A percentile compares a stretch with the other conserved stretches of the same genome.
Conservation (phyloP, 805 yeast genomes). For the Kurtzmaniella cleridarum region DNA sequence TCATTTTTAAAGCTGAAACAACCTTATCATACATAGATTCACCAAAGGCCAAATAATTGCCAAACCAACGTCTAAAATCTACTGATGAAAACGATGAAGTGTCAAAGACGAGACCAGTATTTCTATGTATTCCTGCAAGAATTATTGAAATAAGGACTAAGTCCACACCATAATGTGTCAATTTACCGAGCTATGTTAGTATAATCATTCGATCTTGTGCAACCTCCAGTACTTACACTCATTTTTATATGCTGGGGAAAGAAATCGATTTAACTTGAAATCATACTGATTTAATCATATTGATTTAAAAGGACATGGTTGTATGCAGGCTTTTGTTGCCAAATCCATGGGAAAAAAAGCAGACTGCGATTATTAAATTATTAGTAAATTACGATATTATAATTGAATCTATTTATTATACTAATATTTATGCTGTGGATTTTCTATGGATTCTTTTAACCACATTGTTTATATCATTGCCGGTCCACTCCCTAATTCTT, state of each 20-base stretch:
- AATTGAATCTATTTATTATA: neutral
- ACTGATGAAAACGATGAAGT: slow-evolving; percentile 45
- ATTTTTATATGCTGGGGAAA: slow-evolving; percentile 3
- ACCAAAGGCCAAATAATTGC: slow-evolving; percentile 53
- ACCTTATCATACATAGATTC: slow-evolving; percentile 51
- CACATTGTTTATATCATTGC: slow-evolving; percentile 41
- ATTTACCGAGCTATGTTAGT: slow-evolving; percentile 48
- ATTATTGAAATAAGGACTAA: slow-evolving; percentile 73
- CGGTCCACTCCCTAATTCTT: slow-evolving; percentile 59
- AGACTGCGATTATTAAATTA: no score
- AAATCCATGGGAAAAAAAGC: no score
- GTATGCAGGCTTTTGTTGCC: no score
- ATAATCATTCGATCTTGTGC: neutral
- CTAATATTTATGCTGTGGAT: neutral
- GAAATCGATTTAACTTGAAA: neutral
- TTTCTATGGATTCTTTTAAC: slow-evolving; percentile 33
- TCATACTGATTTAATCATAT: neutral
- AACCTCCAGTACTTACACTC: slow-evolving; percentile 5
- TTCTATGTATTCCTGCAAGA: slow-evolving; percentile 79
- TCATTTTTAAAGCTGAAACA: slow-evolving; percentile 38
- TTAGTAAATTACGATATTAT: neutral
- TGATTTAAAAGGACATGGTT: no score
- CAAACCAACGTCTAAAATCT: slow-evolving; percentile 42
- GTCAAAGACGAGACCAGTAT: slow-evolving; percentile 67
- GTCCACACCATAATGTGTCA: slow-evolving; percentile 72